Percentiles rank a stretch among this genome's conserved stretches.
Evolutionary conservation across 768 basidiomycete species (phyloP).

Genomic region (Xerocomellus amylosporus): DNA sequence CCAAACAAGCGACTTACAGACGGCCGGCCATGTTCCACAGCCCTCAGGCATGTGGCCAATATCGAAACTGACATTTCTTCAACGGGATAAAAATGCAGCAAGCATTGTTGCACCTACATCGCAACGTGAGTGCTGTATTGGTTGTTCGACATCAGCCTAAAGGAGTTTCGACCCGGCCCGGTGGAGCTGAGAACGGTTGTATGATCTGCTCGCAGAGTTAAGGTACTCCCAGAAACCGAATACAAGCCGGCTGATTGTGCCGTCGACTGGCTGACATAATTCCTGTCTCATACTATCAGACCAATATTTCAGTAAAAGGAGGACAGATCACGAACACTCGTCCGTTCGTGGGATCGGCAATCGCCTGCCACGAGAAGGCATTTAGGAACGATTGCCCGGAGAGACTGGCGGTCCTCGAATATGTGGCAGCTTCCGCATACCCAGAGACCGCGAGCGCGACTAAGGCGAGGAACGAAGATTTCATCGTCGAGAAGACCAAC

Average conservation of each 20-base stretch:
- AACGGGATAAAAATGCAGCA: neutral
- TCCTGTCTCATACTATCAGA: slow-evolving; percentile 23
- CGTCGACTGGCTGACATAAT: slow-evolving; percentile 45
- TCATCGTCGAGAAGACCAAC: neutral
- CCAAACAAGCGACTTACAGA: slow-evolving; percentile 26
- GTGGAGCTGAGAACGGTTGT: slow-evolving; percentile 29
- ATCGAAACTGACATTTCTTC: slow-evolving; percentile 28
- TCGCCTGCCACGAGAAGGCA: slow-evolving; percentile 25
- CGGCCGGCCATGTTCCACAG: slow-evolving; percentile 39
- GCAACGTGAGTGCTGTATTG: slow-evolving; percentile 35
- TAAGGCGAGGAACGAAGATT: neutral
- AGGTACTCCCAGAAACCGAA: slow-evolving; percentile 44
- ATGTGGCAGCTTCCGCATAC: slow-evolving; percentile 38
- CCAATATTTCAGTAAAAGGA: neutral
- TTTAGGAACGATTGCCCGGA: slow-evolving; percentile 51
- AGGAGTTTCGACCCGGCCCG: slow-evolving; percentile 37
- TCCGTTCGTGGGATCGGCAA: slow-evolving; percentile 36
- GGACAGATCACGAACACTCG: slow-evolving; percentile 24
- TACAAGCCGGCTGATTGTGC: slow-evolving; percentile 57
- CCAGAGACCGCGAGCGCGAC: slow-evolving; percentile 7
- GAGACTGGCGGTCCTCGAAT: slow-evolving; percentile 44
- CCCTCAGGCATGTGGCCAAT: slow-evolving; percentile 38
- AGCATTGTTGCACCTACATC: slow-evolving; percentile 18
- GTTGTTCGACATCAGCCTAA: slow-evolving; percentile 33
- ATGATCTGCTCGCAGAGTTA: slow-evolving; percentile 34